Base-by-base conservation (phyloP, 75 land plant species). In the Cryptomeria japonica region DNA sequence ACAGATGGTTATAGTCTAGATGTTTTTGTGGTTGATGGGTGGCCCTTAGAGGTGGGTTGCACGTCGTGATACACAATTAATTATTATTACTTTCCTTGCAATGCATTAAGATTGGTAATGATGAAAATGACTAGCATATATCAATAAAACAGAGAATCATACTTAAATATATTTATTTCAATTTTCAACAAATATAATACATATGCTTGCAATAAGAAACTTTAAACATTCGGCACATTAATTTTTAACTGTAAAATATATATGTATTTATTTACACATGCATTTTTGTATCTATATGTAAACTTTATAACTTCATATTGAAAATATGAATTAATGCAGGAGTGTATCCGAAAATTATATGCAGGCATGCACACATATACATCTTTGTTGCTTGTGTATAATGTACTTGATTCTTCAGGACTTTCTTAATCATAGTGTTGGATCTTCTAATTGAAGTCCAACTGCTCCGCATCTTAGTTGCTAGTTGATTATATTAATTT, bases 21-120 rank as follows among this genome's bases (percentile, higher is more conserved):
- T 93, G 99, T 98, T 34, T 98, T 98, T 93, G 97, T 98, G 46
- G 99, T 98, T 80, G 99, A 94, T 85, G 99, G 99, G 28, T 96
- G 99, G 99, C 93, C 93, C 42, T 90, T 89, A 88, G 98, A 98
- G 97, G 99, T 98, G 92, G 32, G 47, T 39, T 86, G 11, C 19
- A 79, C 13, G 42, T 36, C n/a, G 2, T 78, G 38, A 18, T 36
- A 18, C 10, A 38, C 25, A 78, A 37, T 9, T n/a, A n/a, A n/a
- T n/a, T n/a, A n/a, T n/a, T 79, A 41, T 19, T 79, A 41, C 42
- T 79, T 79, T 41, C 46, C 6, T 38, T 79, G 1, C 42, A 41
- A 22, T 37, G 41, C 25, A 18, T 19, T 9, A 38, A 39, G 46
- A 79, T 39, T 79, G 82, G 28, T 79, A 41, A 41, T 25, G 22